phyloP scores from a whole-genome alignment of 2,329 filamentous ascomycete genomes.

The Aspergillus ruber region DNA sequence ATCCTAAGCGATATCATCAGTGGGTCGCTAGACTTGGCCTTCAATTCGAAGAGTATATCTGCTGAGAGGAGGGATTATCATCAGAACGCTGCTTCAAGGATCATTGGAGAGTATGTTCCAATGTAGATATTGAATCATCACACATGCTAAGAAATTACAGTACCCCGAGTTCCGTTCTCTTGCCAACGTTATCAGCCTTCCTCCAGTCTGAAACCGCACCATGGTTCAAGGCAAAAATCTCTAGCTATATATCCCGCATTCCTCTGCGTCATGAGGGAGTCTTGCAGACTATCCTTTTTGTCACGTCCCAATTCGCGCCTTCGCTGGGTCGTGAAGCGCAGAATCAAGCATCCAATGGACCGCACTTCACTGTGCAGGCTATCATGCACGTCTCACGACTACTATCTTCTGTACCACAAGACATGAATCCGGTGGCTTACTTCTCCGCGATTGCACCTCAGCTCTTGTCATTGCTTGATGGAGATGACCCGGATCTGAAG shows the following conservation, averaged over 20 bases:
- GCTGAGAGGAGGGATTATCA: constrained; percentile 13
- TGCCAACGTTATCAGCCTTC: constrained; percentile 33
- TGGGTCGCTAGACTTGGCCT: constrained; percentile 32
- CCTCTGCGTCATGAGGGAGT: constrained; percentile 37
- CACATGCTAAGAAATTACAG: constrained; percentile 19
- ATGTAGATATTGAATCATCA: not conserved
- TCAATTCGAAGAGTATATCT: constrained; percentile 24
- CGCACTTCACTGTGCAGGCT: constrained; percentile 37
- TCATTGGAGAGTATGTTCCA: constrained; percentile 30
- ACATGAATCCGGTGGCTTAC: constrained; percentile 29
- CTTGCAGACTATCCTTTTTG: constrained; percentile 36
- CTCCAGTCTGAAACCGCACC: constrained; percentile 28
- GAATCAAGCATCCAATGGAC: constrained; percentile 23
- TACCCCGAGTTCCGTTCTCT: constrained; percentile 28
- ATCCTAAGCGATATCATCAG: constrained; percentile 38
- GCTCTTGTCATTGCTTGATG: constrained; percentile 34
- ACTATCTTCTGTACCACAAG: constrained; percentile 37
- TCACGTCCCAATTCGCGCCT: constrained; percentile 37
- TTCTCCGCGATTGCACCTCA: constrained; percentile 35
- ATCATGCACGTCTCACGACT: constrained; percentile 40
- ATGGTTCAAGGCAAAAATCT: constrained; percentile 36
- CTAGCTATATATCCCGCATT: constrained; percentile 31
- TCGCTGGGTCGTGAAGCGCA: constrained; percentile 30
- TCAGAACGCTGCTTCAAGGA: constrained; percentile 17
- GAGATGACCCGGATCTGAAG: constrained; percentile 32